Conservation (phyloP, 1,284 basidiomycete species). For the Marasmius sp. region DNA sequence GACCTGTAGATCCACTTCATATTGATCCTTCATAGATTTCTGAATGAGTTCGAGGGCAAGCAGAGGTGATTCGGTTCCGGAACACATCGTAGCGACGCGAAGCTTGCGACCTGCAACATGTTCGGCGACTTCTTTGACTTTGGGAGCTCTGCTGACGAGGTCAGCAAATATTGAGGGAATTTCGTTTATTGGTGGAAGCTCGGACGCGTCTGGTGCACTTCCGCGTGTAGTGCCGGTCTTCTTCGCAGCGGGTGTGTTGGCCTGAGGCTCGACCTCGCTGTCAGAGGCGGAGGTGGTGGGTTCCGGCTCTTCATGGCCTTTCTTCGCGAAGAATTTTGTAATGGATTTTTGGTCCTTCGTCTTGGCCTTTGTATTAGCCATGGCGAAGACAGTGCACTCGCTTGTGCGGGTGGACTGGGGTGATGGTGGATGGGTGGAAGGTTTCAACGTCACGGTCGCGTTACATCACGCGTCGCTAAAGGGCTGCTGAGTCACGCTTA, state of each 20-base stretch:
- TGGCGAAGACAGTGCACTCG: slow-evolving; percentile 20
- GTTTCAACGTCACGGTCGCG: slow-evolving; percentile 13
- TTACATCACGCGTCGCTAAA: background rate
- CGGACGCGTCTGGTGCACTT: slow-evolving; percentile 29
- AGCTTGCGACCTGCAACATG: slow-evolving; percentile 80
- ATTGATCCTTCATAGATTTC: slow-evolving; percentile 71
- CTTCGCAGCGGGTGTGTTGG: background rate
- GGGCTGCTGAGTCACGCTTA: background rate
- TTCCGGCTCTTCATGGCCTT: background rate
- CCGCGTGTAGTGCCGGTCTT: slow-evolving; percentile 10
- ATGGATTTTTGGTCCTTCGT: slow-evolving; percentile 52
- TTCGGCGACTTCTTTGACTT: slow-evolving; percentile 68
- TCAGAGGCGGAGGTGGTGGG: background rate
- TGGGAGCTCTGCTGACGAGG: slow-evolving; percentile 71
- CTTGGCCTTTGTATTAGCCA: slow-evolving; percentile 46
- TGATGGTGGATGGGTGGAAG: background rate
- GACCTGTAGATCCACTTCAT: slow-evolving; percentile 65
- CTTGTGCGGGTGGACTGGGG: background rate
- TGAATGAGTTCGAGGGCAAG: slow-evolving; percentile 86
- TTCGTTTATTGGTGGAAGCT: slow-evolving; percentile 80
- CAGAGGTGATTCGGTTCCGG: slow-evolving; percentile 92
- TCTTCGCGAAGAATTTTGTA: slow-evolving; percentile 47
- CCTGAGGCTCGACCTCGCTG: background rate
- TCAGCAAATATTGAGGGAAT: slow-evolving; percentile 87
- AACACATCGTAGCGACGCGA: slow-evolving; percentile 97